These are phyloP conservation scores for Friedmanniomyces simplex DNA, from an alignment of 495 filamentous ascomycete species.

Conservation along the genomic window DNA sequence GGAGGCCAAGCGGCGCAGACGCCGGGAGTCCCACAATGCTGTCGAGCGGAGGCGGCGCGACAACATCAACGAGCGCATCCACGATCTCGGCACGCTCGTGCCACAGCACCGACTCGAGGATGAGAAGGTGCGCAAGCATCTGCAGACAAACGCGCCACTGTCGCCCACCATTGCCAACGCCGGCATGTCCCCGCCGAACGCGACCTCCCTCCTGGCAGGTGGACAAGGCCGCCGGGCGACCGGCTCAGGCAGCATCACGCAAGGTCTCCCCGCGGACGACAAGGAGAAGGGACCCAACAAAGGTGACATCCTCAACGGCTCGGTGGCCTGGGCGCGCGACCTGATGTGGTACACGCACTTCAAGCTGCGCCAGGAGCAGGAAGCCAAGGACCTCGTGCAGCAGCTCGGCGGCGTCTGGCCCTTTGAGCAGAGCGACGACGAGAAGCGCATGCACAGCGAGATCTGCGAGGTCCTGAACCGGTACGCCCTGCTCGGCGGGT, in stretches of 20 bases:
- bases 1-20: constrained; percentile 81
- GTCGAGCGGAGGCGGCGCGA: constrained; percentile 90
- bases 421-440: constrained; percentile 80
- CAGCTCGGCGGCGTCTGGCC: constrained; percentile 64
- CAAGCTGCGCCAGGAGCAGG: constrained; percentile 79
- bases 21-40: constrained; percentile 90
- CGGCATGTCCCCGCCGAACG: constrained; percentile 55
- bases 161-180: constrained; percentile 61
- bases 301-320: constrained; percentile 94
- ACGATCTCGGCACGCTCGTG: constrained; percentile 87
- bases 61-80: constrained; percentile 97
- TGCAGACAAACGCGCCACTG: constrained; percentile 78
- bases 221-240: constrained; percentile 67
- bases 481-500: constrained; percentile 13
- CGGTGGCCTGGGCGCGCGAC: constrained; percentile 93
- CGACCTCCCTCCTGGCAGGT: constrained; percentile 82
- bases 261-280: constrained; percentile 83
- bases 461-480: constrained; percentile 72
- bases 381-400: constrained; percentile 62
- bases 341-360: constrained; percentile 90
- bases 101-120: constrained; percentile 89
- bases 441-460: constrained; percentile 88
- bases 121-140: constrained; percentile 89
- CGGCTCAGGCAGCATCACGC: constrained; percentile 70
- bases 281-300: constrained; percentile 99